phyloP scores from a whole-genome alignment of 495 filamentous ascomycete genomes.

The Penicillium roqueforti region DNA sequence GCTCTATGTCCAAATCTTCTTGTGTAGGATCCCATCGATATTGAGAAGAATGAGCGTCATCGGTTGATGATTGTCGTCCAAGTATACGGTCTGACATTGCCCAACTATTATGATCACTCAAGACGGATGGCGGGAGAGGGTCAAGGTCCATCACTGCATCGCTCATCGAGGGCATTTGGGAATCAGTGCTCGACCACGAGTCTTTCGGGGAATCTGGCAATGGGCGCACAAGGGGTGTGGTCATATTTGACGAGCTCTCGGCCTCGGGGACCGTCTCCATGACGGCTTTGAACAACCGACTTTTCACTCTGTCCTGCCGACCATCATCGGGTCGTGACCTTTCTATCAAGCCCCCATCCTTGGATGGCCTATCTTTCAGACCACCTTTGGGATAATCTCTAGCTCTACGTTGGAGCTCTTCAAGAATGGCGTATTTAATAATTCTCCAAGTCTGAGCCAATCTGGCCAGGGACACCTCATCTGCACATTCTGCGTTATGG shows the following conservation, averaged over 20 bases:
- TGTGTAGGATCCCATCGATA: conserved; percentile 20
- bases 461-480: conserved; percentile 54
- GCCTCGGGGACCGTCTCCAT: conserved; percentile 48
- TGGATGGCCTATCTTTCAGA: conserved; percentile 31
- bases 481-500: conserved; percentile 59
- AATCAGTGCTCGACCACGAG: conserved; percentile 28
- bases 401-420: conserved; percentile 56
- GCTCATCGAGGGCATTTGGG: conserved; percentile 29
- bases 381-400: conserved; percentile 47
- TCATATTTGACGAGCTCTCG: conserved; percentile 71
- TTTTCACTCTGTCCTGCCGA: conserved; percentile 38
- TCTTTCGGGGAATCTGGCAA: conserved; percentile 47
- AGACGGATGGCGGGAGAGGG: conserved; percentile 42
- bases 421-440: conserved; percentile 55
- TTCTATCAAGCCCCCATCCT: conserved; percentile 28
- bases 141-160: conserved; percentile 37
- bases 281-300: conserved; percentile 42
- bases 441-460: conserved; percentile 75
- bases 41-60: conserved; percentile 20
- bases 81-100: conserved; percentile 30
- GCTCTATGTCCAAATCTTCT: conserved; percentile 30
- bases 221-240: conserved; percentile 73
- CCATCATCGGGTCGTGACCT: conserved; percentile 34
- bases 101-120: conserved; percentile 42
- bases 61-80: conserved; percentile 27